phyloP scores from a whole-genome alignment of 2,329 filamentous ascomycete genomes.

The Ophiostoma novo-ulmi region DNA sequence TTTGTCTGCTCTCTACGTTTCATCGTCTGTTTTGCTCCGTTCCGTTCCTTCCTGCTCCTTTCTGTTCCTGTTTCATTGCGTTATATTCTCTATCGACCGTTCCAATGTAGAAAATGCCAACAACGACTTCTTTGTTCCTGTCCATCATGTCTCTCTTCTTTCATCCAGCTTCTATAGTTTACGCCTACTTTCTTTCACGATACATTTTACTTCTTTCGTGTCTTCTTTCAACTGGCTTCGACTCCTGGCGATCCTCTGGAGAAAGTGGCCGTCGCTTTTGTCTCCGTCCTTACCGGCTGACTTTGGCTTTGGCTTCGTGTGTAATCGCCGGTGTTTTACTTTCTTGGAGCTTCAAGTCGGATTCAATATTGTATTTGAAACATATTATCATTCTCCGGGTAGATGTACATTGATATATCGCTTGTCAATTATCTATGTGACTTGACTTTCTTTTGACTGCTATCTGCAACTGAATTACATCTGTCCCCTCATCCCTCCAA shows the following conservation, averaged over 20 bases:
- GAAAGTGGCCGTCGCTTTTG: background rate
- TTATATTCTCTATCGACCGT: background rate
- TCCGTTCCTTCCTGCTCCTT: background rate
- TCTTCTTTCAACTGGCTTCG: background rate
- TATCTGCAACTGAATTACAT: background rate
- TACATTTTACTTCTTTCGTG: background rate
- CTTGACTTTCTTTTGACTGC: background rate
- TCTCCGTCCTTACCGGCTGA: background rate
- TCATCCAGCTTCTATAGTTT: background rate
- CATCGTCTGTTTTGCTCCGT: background rate
- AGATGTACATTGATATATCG: background rate
- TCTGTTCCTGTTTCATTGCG: background rate
- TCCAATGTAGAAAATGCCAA: background rate
- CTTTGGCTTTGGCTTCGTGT: background rate
- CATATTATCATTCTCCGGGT: background rate
- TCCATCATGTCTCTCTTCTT: background rate
- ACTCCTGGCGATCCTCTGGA: background rate
- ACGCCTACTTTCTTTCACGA: background rate
- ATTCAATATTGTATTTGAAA: background rate
- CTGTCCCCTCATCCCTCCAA: background rate
- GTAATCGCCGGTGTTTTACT: background rate
- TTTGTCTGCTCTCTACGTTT: constrained; percentile 2
- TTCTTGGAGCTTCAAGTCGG: background rate
- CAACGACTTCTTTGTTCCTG: constrained; percentile 5
- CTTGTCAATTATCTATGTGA: background rate